Base-by-base conservation (phyloP, 176 grass and related monocot genomes). In the Avena insularis region DNA sequence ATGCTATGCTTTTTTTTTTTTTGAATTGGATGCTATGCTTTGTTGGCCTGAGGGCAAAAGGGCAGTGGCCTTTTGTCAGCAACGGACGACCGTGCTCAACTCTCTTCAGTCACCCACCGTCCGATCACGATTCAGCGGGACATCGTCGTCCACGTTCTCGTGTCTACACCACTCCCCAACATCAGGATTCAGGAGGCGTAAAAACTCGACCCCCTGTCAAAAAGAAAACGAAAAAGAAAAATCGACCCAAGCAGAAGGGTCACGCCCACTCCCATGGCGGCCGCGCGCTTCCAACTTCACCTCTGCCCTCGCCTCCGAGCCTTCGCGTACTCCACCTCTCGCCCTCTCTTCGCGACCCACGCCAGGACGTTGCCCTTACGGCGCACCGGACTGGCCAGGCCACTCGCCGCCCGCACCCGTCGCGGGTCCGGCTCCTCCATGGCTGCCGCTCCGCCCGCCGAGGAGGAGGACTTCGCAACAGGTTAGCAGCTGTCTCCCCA, bases 401-500 rank as follows among this genome's bases (percentile, higher is more conserved):
- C 64, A 31, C 87, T 91, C 86, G 59, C 67, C 19, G 88, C 79
- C 67, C 60, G 83, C 66, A 56, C 82, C 53, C 90, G 78, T 84
- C 90, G 78, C 78, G 88, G 78, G 75, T 81, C 77, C 56, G 77
- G 85, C 78, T 73, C 75, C 81, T 68, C 84, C 51, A 43, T 78
- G 74, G n/a, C 20, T 64, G 63, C 57, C 48, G 61, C 19, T 25
- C 85, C 50, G 29, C 67, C 74, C 20, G 78, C 38, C 36, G 86
- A 91, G 64, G 87, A 90, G 12, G 75, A 87, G 9, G 91, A 93
- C 60, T 93, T 94, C 47, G 92, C 97, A 25, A 87, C 94, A 76
- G 81, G 97, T 99, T 80, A 87, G 65, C 54, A 11, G 2, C 33
- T 64, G 25, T 71, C 13, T 45, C 3, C 8, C 0, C 13, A 21